Conservation (phyloP, 257 asterid species). For the Ligustrum vulgare region DNA sequence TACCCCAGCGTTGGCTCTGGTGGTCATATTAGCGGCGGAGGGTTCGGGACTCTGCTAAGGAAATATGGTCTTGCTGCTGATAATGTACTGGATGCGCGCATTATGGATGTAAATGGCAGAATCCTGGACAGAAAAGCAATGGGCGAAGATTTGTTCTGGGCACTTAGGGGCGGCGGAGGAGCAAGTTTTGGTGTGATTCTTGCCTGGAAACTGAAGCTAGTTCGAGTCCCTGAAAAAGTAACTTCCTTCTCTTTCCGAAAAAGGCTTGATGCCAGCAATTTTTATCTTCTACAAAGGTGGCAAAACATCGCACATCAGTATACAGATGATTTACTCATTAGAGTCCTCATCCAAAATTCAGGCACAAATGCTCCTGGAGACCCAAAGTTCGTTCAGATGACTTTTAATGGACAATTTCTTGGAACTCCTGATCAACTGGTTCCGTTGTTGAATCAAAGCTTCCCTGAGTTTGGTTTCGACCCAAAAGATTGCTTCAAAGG, state of each 20-base stretch:
- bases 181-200: constrained; percentile 36
- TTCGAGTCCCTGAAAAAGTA: constrained; percentile 28
- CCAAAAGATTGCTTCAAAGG: constrained; percentile 22
- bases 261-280: constrained; percentile 5
- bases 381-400: constrained; percentile 1
- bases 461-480: constrained; percentile 27
- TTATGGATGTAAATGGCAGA: constrained; percentile 16
- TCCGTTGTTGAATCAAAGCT: background rate
- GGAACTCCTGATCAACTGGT: constrained; percentile 26
- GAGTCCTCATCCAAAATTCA: constrained; percentile 11
- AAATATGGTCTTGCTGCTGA: constrained; percentile 35
- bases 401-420: constrained; percentile 30
- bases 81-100: constrained; percentile 30
- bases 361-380: background rate
- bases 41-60: constrained; percentile 33
- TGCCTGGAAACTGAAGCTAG: constrained; percentile 37
- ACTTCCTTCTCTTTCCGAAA: constrained; percentile 23
- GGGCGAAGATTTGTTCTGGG: constrained; percentile 36
- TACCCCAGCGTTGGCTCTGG: constrained; percentile 30
- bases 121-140: constrained; percentile 20
- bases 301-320: constrained; percentile 23
- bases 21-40: constrained; percentile 42
- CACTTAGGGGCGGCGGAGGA: constrained; percentile 30
- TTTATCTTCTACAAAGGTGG: constrained; percentile 30
- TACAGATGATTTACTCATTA: constrained; percentile 22